Conservation (phyloP, 2,329 filamentous ascomycete species). For the Dactylellina haptotyla region DNA sequence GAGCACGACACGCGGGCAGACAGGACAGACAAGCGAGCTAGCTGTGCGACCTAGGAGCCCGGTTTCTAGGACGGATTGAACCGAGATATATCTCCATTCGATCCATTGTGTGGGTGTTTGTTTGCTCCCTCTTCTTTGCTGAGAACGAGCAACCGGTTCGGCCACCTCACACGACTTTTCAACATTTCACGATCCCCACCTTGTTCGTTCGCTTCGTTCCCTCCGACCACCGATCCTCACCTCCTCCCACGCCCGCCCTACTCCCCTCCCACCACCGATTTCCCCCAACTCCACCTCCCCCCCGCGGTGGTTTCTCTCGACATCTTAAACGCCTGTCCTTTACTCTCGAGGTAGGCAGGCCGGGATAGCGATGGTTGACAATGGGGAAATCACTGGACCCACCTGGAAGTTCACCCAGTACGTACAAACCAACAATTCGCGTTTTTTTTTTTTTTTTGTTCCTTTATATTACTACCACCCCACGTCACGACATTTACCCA, state of each 20-base stretch:
- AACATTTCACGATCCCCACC: conserved; percentile 34
- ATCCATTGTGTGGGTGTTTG: conserved; percentile 4
- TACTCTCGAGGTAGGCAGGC: conserved; percentile 51
- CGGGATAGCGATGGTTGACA: conserved; percentile 79
- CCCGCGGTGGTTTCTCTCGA: conserved; percentile 25
- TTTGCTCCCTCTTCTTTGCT: neutral
- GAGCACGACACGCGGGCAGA: too few species aligned
- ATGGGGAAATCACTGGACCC: conserved; percentile 85
- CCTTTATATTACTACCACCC: neutral
- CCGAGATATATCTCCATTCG: too few species aligned
- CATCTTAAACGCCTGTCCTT: conserved; percentile 36
- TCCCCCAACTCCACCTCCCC: conserved; percentile 34
- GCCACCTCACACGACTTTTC: conserved; percentile 53
- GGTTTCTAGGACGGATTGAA: neutral
- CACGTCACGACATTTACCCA: conserved; percentile 11
- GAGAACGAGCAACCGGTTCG: conserved; percentile 25
- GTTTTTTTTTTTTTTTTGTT: conserved; percentile 35
- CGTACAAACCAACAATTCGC: conserved; percentile 62
- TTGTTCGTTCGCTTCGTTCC: conserved; percentile 12
- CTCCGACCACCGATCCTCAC: conserved; percentile 44
- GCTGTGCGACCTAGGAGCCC: conserved; percentile 41
- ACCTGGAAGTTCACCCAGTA: conserved; percentile 99
- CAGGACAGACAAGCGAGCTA: too few species aligned
- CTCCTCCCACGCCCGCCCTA: conserved; percentile 44
- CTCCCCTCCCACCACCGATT: too few species aligned